A percentile compares a stretch with the other conserved stretches of the same genome.
Evolutionary conservation across 2,329 filamentous ascomycete genomes (phyloP).

Genomic region (Curvularia spicifera): DNA sequence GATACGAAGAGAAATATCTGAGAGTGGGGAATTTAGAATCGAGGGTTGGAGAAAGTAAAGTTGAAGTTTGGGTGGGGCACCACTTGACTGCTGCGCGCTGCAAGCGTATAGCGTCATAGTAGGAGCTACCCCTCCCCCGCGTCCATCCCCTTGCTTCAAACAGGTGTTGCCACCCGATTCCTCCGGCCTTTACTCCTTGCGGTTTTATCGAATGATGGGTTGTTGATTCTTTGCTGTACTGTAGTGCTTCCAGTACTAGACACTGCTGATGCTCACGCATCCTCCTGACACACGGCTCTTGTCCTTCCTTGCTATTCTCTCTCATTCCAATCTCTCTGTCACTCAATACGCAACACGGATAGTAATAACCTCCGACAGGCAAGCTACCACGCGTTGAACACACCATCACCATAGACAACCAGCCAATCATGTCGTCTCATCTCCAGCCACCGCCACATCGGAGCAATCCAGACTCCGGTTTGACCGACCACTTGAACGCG

Average conservation of each 20-base stretch:
- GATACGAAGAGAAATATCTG: neutral
- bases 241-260: too few relatives aligned
- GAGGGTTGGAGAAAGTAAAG: slow-evolving; percentile 5
- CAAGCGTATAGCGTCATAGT: slow-evolving; percentile 26
- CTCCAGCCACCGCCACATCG: slow-evolving; percentile 36
- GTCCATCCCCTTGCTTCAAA: slow-evolving; percentile 17
- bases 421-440: slow-evolving; percentile 14
- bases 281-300: neutral
- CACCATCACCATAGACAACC: neutral
- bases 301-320: neutral
- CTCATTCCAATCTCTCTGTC: slow-evolving; percentile 7
- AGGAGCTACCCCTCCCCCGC: slow-evolving; percentile 35
- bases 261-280: neutral
- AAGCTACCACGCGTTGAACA: neutral
- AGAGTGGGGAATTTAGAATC: slow-evolving; percentile 1
- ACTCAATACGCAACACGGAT: neutral
- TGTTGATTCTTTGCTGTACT: neutral
- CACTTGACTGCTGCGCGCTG: slow-evolving; percentile 4
- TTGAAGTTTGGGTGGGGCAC: slow-evolving; percentile 26
- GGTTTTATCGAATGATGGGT: neutral
- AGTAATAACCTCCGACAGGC: slow-evolving; percentile 5
- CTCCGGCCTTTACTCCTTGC: slow-evolving; percentile 8
- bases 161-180: slow-evolving; percentile 21
- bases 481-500: slow-evolving; percentile 28
- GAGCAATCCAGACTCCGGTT: slow-evolving; percentile 26